These are phyloP conservation scores for Fusarium buxicola DNA, from an alignment of 2,329 filamentous ascomycete species.

Conservation along the genomic window DNA sequence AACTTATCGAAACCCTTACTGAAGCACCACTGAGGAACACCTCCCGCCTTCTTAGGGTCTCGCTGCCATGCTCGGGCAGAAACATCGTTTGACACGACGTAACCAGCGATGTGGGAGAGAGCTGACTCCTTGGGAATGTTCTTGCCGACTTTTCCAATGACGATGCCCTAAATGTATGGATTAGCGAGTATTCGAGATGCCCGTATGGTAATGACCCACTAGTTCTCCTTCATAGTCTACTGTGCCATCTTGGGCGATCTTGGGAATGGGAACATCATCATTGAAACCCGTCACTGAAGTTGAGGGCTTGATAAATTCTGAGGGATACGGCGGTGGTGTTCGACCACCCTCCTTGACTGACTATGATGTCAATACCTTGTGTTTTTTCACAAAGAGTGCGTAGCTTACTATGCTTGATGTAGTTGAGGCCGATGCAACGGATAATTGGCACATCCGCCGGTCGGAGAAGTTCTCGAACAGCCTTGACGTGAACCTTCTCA, in stretches of 20 bases:
- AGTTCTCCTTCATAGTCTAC: slow-evolving; percentile 65
- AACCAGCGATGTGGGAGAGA: slow-evolving; percentile 61
- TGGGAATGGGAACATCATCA: slow-evolving; percentile 57
- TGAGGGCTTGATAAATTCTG: slow-evolving; percentile 64
- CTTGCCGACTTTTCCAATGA: slow-evolving; percentile 66
- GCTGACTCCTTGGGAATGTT: slow-evolving; percentile 60
- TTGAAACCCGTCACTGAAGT: slow-evolving; percentile 53
- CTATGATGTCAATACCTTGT: neutral
- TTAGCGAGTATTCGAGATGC: neutral
- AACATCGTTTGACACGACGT: slow-evolving; percentile 62
- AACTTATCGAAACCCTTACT: slow-evolving; percentile 67
- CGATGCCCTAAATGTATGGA: slow-evolving; percentile 51
- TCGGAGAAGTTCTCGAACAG: slow-evolving; percentile 46
- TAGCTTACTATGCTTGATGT: slow-evolving; percentile 51
- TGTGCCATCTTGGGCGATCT: slow-evolving; percentile 58
- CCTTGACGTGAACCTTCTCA: slow-evolving; percentile 48
- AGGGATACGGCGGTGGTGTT: slow-evolving; percentile 61
- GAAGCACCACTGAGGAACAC: slow-evolving; percentile 64
- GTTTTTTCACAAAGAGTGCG: rapidly evolving
- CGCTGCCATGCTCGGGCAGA: slow-evolving; percentile 65
- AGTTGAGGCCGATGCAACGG: slow-evolving; percentile 53
- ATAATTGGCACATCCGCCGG: slow-evolving; percentile 51
- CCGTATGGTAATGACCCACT: slow-evolving; percentile 30
- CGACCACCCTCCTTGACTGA: slow-evolving; percentile 64
- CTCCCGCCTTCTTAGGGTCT: slow-evolving; percentile 58